These are phyloP conservation scores for Fusarium succisae DNA, from an alignment of 2,329 filamentous ascomycete species.

Conservation along the genomic window DNA sequence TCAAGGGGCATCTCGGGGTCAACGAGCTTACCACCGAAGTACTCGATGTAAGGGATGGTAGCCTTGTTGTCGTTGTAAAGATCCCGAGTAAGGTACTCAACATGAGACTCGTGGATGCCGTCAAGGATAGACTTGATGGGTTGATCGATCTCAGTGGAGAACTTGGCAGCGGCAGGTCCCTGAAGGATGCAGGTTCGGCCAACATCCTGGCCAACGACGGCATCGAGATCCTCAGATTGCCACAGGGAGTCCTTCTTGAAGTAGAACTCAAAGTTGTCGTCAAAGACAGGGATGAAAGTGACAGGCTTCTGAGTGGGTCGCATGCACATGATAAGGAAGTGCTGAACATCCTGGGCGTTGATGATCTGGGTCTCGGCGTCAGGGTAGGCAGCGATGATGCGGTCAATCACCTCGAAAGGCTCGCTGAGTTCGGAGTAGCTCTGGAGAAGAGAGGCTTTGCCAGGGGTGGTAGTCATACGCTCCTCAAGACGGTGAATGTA, in stretches of 20 bases:
- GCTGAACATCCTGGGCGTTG: slow-evolving; percentile 97
- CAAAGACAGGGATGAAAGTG: slow-evolving; percentile 93
- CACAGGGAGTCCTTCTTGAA: slow-evolving; percentile 99
- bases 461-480: slow-evolving; percentile 80
- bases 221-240: slow-evolving; percentile 98
- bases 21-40: slow-evolving; percentile 90
- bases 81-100: slow-evolving; percentile 80
- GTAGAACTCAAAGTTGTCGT: slow-evolving; percentile 98
- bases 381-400: slow-evolving; percentile 83
- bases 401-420: slow-evolving; percentile 80
- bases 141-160: slow-evolving; percentile 89
- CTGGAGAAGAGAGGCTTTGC: slow-evolving; percentile 84
- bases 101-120: slow-evolving; percentile 88
- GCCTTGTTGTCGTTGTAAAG: slow-evolving; percentile 79
- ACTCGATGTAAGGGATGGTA: slow-evolving; percentile 86
- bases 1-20: slow-evolving; percentile 78
- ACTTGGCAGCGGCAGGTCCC: slow-evolving; percentile 91
- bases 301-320: slow-evolving; percentile 94
- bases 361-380: slow-evolving; percentile 91
- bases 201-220: slow-evolving; percentile 95
- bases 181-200: slow-evolving; percentile 96
- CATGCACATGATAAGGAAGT: slow-evolving; percentile 93
- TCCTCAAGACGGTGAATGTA: slow-evolving; percentile 98
- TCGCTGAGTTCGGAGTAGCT: slow-evolving; percentile 88
- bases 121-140: slow-evolving; percentile 95